These are phyloP conservation scores for Gilbertella persicaria DNA, from an alignment of 371 early-diverging fungal genomes.

Conservation along the genomic window DNA sequence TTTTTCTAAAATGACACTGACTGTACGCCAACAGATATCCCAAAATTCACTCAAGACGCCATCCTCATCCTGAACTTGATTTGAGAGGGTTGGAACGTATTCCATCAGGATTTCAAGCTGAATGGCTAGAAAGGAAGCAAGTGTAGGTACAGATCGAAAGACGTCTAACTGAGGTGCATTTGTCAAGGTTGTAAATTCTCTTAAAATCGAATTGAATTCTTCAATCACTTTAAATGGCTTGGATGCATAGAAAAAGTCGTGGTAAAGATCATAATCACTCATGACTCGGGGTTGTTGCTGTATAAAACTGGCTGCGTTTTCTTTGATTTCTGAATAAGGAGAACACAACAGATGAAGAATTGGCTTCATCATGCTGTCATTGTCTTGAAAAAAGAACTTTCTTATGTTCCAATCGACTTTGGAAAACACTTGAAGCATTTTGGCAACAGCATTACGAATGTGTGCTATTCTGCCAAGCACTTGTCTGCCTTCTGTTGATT, in stretches of 20 bases:
- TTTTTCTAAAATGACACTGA: slow-evolving; percentile 24
- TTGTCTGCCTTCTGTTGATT: background rate
- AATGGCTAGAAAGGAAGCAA: slow-evolving; percentile 3
- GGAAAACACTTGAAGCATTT: slow-evolving; percentile 1
- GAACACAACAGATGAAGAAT: slow-evolving; percentile 25
- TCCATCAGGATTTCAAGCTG: slow-evolving; percentile 8
- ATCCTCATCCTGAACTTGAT: slow-evolving; percentile 23
- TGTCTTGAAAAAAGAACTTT: slow-evolving; percentile 2
- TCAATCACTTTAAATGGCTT: slow-evolving; percentile 21
- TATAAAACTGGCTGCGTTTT: slow-evolving; percentile 1
- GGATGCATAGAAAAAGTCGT: slow-evolving; percentile 6
- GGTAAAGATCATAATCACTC: slow-evolving; percentile 3
- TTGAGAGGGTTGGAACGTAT: slow-evolving; percentile 4
- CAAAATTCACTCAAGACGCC: slow-evolving; percentile 30
- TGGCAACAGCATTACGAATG: background rate
- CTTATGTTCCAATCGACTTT: slow-evolving; percentile 1
- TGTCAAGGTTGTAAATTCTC: slow-evolving; percentile 29
- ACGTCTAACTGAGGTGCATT: slow-evolving; percentile 16
- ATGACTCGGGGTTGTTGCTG: slow-evolving; percentile 7
- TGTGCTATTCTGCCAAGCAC: background rate
- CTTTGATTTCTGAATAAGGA: slow-evolving; percentile 21
- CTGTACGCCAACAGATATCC: slow-evolving; percentile 38
- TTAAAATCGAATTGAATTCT: slow-evolving; percentile 21
- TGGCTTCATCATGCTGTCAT: slow-evolving; percentile 17
- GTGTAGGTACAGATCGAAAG: slow-evolving; percentile 19